These are phyloP conservation scores for Fusarium algeriense DNA, from an alignment of 2,329 filamentous ascomycete genomes.

Conservation along the genomic window DNA sequence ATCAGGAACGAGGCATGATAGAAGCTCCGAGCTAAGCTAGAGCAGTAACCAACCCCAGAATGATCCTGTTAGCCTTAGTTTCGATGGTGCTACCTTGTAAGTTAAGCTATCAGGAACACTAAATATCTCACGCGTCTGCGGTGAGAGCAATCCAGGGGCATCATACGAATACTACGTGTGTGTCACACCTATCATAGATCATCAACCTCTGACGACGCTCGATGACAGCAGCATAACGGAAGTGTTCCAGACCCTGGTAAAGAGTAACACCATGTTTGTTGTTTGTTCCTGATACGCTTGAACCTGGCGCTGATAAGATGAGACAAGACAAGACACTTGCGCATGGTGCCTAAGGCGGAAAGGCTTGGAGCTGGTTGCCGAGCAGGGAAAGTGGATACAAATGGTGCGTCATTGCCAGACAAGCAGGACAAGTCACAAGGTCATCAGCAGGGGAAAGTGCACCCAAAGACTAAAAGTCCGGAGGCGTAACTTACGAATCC, in stretches of 20 bases:
- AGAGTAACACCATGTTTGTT: constrained; percentile 21
- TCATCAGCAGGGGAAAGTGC: constrained; percentile 33
- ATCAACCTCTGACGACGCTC: constrained; percentile 13
- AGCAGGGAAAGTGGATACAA: constrained; percentile 43
- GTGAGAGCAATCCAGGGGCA: constrained; percentile 15
- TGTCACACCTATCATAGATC: constrained; percentile 5
- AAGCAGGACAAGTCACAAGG: constrained; percentile 42
- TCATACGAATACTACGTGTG: constrained; percentile 11
- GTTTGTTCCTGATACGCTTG: constrained; percentile 36
- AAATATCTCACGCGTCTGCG: constrained; percentile 20
- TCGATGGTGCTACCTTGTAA: neutral
- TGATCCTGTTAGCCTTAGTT: constrained; percentile 1
- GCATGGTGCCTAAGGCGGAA: constrained; percentile 47
- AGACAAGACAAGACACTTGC: constrained; percentile 23
- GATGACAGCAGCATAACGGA: constrained; percentile 29
- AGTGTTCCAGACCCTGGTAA: constrained; percentile 10
- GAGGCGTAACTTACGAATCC: constrained; percentile 39
- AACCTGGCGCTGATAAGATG: constrained; percentile 26
- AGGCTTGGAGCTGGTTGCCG: constrained; percentile 45
- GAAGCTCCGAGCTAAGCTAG: constrained; percentile 16
- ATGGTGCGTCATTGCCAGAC: constrained; percentile 48
- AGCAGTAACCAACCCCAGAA: constrained; percentile 16
- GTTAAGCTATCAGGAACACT: constrained; percentile 18
- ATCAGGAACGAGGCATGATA: constrained; percentile 24
- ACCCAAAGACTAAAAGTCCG: constrained; percentile 20